Conservation (phyloP, 169 alveolate genomes). For the Babesia caballi region DNA sequence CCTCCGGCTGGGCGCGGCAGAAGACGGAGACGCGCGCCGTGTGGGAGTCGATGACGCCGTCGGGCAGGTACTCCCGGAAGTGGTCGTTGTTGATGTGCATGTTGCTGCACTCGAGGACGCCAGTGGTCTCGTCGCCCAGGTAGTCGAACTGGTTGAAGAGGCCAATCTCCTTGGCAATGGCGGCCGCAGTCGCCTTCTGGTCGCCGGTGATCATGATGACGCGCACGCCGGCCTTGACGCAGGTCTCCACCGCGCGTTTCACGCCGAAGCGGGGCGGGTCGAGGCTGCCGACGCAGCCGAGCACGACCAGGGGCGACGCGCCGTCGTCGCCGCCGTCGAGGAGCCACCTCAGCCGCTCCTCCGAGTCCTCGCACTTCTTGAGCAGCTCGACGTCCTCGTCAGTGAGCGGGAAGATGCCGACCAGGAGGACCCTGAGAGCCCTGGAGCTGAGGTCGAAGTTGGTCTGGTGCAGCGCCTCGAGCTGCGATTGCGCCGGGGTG, state of each 20-base stretch:
- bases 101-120: slow-evolving; percentile 66
- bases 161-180: slow-evolving; percentile 90
- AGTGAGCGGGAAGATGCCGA: slow-evolving; percentile 81
- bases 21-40: slow-evolving; percentile 78
- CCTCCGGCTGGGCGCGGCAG: slow-evolving; percentile 89
- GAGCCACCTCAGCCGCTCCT: slow-evolving; percentile 74
- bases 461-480: slow-evolving; percentile 12
- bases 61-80: slow-evolving; percentile 71
- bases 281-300: slow-evolving; percentile 86
- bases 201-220: slow-evolving; percentile 99
- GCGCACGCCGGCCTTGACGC: slow-evolving; percentile 95
- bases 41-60: slow-evolving; percentile 74
- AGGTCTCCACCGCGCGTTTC: slow-evolving; percentile 92
- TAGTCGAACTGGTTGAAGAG: slow-evolving; percentile 64
- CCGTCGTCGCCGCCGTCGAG: slow-evolving; percentile 37
- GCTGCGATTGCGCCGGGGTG: background rate
- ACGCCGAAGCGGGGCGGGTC: slow-evolving; percentile 98
- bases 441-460: slow-evolving; percentile 73
- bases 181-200: slow-evolving; percentile 94
- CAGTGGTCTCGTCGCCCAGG: slow-evolving; percentile 13
- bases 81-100: slow-evolving; percentile 79
- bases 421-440: slow-evolving; percentile 85
- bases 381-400: slow-evolving; percentile 69
- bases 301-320: slow-evolving; percentile 52
- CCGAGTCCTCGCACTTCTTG: slow-evolving; percentile 75